phyloP scores from a whole-genome alignment of 78 protist genomes.

The Dictyostelium capitatum region DNA sequence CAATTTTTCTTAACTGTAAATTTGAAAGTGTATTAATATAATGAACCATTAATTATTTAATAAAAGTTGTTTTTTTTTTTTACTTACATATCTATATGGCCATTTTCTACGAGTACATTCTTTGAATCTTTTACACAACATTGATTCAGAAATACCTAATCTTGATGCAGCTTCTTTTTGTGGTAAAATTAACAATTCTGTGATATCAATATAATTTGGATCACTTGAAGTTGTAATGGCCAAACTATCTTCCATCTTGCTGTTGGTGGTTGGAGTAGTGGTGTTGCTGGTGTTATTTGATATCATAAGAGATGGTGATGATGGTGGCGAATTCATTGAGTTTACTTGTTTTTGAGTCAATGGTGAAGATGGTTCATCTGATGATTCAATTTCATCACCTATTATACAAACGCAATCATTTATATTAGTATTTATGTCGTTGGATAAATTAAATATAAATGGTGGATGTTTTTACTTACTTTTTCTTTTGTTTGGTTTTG shows the following conservation, averaged over 20 bases:
- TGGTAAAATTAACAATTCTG: constrained; percentile 80
- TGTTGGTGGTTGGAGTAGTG: neutral
- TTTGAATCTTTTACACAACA: constrained; percentile 87
- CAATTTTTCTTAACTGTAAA: constrained; percentile 58
- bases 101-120: constrained; percentile 85
- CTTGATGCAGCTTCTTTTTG: constrained; percentile 85
- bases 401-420: neutral
- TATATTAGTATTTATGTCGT: neutral
- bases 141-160: constrained; percentile 85
- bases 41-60: neutral
- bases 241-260: neutral
- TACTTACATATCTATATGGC: constrained; percentile 83
- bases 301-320: constrained; percentile 21
- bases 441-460: neutral
- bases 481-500: constrained; percentile 54
- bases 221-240: constrained; percentile 22
- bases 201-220: constrained; percentile 77
- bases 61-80: neutral
- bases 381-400: constrained; percentile 41
- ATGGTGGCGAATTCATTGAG: constrained; percentile 20
- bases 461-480: neutral
- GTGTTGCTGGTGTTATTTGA: neutral
- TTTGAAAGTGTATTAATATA: neutral
- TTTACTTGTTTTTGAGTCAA: neutral
- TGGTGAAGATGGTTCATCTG: constrained; percentile 50